These are phyloP conservation scores for Debaryomycetaceae sp. DNA, from an alignment of 1,139 yeast genomes.

Conservation along the genomic window DNA sequence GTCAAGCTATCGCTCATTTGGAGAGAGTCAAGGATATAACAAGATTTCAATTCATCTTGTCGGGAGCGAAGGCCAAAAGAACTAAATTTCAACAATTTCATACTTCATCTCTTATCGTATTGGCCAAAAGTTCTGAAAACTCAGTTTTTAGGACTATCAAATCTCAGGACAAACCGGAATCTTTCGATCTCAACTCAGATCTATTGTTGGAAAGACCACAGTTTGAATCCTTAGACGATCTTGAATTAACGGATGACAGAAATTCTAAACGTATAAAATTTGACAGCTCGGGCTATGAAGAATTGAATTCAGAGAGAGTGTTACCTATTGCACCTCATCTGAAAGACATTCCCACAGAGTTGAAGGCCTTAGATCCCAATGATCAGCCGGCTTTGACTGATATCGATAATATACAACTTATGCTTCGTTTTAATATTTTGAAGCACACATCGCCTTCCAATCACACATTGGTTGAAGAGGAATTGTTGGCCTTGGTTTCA, in stretches of 20 bases:
- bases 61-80: constrained; percentile 87
- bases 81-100: constrained; percentile 77
- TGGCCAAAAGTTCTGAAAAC: constrained; percentile 57
- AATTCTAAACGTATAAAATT: constrained; percentile 40
- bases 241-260: constrained; percentile 27
- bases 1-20: constrained; percentile 49
- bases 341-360: constrained; percentile 58
- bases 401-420: constrained; percentile 67
- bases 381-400: constrained; percentile 71
- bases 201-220: constrained; percentile 72
- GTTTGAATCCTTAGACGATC: constrained; percentile 58
- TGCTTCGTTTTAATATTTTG: constrained; percentile 63
- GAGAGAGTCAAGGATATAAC: constrained; percentile 55
- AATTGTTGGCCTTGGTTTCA: constrained; percentile 67
- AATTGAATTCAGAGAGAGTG: constrained; percentile 31
- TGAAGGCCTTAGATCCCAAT: constrained; percentile 70
- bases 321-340: constrained; percentile 60
- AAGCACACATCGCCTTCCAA: constrained; percentile 71
- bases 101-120: constrained; percentile 70
- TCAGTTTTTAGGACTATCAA: constrained; percentile 19
- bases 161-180: constrained; percentile 40
- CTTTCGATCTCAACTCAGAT: constrained; percentile 69
- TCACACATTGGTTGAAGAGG: constrained; percentile 74
- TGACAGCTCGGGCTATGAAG: constrained; percentile 23
- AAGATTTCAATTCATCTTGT: constrained; percentile 59